Evolutionary conservation across 352 stramenopile genomes (phyloP), one percentile per base, ranked within the genome.

Genomic region (Phytophthora fragariaefolia): DNA sequence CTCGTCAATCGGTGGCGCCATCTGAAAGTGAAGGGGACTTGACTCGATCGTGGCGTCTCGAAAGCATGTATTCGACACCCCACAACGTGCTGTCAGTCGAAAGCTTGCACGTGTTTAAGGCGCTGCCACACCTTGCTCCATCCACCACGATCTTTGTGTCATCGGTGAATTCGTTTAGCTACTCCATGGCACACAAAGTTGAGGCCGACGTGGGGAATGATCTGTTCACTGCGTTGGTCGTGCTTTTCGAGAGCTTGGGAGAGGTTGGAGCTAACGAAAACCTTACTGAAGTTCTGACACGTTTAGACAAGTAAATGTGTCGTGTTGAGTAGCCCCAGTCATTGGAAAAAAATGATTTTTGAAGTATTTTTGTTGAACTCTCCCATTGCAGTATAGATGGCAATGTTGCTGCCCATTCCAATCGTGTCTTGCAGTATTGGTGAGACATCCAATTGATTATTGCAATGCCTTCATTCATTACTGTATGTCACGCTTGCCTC

Each of bases 111-210:
- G 67, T 87, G 26, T 91, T 80, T 66, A 91, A 77, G 60, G 73
- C 78, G 5, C 54, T 83, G 48, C 82, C 82, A 27, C 78, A 79
- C 32, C 70, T 89, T 10, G 66, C 79, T 24, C 73, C 82, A 2
- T 82, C 73, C 1, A 75, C 60, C 20, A 82, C 73, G 24, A 51
- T 90, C 8, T 85, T 80, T 45, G 28, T 86, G 22, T 82, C 75
- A 20, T 74, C 74, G 6, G 66, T 85, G 24, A 69, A 78, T 38
- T 54, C 63, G 23, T 91, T 89, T 56, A 70, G 78, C 45, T 91
- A 91, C 54, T 78, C 78, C 3, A 88, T 91, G 74, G 83, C 85
- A 34, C 61, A 80, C 57, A 91, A 89, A 50, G 52, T 87, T 30
- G 61, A 80, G 9, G 12, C 38, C 12, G 61, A 69, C 0, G 52